Percentiles rank a stretch among this genome's conserved stretches.
phyloP scores from a whole-genome alignment of 208 protist species.

The Strigomonas galati region DNA sequence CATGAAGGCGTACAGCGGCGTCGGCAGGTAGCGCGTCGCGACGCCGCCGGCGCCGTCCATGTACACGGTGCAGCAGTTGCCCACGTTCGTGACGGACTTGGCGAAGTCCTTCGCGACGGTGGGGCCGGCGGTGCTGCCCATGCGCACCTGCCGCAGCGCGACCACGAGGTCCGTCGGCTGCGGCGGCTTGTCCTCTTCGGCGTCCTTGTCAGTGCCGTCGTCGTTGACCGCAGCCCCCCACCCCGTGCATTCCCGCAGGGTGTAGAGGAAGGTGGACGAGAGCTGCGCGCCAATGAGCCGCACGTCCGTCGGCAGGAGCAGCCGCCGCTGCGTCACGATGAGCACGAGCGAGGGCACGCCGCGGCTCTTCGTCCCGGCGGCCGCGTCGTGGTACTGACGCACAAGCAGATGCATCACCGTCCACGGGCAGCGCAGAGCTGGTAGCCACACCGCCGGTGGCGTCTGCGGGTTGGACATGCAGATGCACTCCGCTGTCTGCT shows the following conservation, averaged over 20 bases:
- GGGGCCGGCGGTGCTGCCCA: neutral
- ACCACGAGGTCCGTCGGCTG: slow-evolving; percentile 28
- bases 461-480: neutral
- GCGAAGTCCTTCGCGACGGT: neutral
- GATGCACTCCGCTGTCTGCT: slow-evolving; percentile 7
- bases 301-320: slow-evolving; percentile 54
- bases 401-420: slow-evolving; percentile 34
- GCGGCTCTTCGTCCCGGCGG: neutral
- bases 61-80: neutral
- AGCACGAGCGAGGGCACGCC: slow-evolving; percentile 31
- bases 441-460: slow-evolving; percentile 46
- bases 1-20: neutral
- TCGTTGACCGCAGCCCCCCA: slow-evolving; percentile 20
- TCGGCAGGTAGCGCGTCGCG: neutral
- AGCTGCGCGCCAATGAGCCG: slow-evolving; percentile 50
- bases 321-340: slow-evolving; percentile 55
- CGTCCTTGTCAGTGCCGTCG: slow-evolving; percentile 6
- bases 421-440: slow-evolving; percentile 46
- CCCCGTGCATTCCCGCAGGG: slow-evolving; percentile 32
- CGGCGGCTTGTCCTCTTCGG: neutral
- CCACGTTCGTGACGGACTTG: neutral
- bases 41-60: neutral
- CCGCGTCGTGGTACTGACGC: neutral
- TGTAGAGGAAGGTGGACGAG: slow-evolving; percentile 42
- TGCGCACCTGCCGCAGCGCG: slow-evolving; percentile 32